These are phyloP conservation scores for Coemansia sp. DNA, from an alignment of 192 early-diverging fungal species.

Conservation along the genomic window DNA sequence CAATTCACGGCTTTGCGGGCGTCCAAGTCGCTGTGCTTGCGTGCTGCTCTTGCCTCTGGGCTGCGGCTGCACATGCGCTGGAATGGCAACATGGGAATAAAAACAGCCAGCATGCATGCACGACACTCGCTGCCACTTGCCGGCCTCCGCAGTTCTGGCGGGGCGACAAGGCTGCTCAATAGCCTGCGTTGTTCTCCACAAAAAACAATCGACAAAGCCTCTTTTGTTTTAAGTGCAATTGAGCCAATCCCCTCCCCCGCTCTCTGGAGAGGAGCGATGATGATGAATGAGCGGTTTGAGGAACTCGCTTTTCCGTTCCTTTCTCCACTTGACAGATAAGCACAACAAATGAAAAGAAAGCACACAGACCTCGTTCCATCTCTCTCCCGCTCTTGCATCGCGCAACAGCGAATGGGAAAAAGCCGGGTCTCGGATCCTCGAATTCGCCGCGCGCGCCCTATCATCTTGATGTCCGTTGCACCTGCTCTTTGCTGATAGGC, in stretches of 20 bases:
- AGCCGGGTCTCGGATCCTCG: neutral
- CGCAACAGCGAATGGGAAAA: neutral
- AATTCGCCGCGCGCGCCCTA: neutral
- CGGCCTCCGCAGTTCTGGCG: neutral
- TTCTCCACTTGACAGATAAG: neutral
- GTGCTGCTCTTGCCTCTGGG: neutral
- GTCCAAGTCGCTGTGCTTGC: neutral
- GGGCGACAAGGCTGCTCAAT: neutral
- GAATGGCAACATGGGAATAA: slow-evolving; percentile 1
- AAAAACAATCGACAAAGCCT: slow-evolving; percentile 4
- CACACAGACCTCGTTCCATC: neutral
- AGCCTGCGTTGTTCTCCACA: neutral
- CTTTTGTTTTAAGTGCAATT: neutral
- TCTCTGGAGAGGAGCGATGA: neutral
- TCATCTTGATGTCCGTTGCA: neutral
- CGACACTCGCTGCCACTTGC: neutral
- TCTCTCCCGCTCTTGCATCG: neutral
- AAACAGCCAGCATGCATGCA: neutral
- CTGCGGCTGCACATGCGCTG: neutral
- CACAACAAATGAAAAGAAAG: neutral
- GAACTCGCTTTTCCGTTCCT: neutral
- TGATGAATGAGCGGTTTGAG: neutral
- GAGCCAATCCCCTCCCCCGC: slow-evolving; percentile 4
- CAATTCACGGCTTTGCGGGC: neutral
- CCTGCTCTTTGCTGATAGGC: neutral